A percentile compares a stretch with the other conserved stretches of the same genome.
Evolutionary conservation across 225 moss, liverwort and hornwort genomes (phyloP).

Genomic region (Pleurozium schreberi): DNA sequence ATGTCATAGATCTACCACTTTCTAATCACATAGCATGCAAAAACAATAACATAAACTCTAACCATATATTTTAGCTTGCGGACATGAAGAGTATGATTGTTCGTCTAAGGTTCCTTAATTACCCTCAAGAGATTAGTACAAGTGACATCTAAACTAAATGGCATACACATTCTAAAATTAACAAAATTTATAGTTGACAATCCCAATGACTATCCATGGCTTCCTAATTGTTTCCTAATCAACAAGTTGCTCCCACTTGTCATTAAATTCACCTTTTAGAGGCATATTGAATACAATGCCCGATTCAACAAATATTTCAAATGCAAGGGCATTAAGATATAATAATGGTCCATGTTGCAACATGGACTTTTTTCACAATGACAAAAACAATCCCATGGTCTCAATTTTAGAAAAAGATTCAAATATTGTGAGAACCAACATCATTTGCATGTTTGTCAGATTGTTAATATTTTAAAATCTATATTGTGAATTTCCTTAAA

Average conservation of each 20-base stretch:
- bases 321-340: no score
- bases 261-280: background rate
- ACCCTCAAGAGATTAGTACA: background rate
- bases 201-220: background rate
- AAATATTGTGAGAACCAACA: no score
- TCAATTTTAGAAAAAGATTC: no score
- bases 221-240: background rate
- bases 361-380: no score
- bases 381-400: no score
- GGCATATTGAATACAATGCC: no score
- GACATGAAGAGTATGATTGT: background rate
- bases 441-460: no score
- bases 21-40: accelerated
- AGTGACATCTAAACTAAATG: accelerated
- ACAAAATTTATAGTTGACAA: background rate
- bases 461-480: no score
- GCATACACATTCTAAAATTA: background rate
- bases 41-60: background rate
- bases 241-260: background rate
- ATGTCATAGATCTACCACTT: background rate
- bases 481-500: no score
- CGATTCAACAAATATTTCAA: no score
- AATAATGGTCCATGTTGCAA: no score
- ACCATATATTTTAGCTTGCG: accelerated
- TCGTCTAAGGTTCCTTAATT: no score